Base-by-base conservation (phyloP, 2,329 filamentous ascomycete genomes). In the Phialophora chinensis region DNA sequence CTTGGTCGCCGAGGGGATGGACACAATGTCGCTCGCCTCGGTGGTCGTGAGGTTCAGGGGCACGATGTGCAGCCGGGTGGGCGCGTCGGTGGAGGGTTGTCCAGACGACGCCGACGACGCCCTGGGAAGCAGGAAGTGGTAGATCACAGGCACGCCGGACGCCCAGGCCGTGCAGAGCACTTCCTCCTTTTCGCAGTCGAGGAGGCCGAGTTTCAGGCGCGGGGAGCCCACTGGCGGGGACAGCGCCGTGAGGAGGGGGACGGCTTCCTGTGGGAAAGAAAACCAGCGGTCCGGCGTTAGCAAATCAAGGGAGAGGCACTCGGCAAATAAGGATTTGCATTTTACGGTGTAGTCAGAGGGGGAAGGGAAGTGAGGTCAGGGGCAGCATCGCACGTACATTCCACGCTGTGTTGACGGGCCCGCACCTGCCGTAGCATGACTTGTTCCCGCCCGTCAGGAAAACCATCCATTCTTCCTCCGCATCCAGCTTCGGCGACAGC, bases 371-470 rank as follows among this genome's bases (percentile, higher is more conserved):
- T n/a, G n/a, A n/a, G n/a, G n/a, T n/a, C n/a, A n/a, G n/a, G n/a
- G n/a, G 38, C 38, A 44, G 38, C 5, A 11, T 17, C 8, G 14
- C 14, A 44, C 79, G 74, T 75, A 82, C 81, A 69, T 82, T 81
- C 76, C 80, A 84, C 6, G 84, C 84, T 72, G 81, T 81, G 61
- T 87, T 84, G 12, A 84, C 81, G 53, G 78, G 79, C 33, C 74
- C 81, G 76, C 87, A 90, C 68, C 83, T 77, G 69, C 87, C 87
- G 72, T 83, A 87, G 79, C 87, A 90, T 44, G 86, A 88, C 76
- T 84, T 85, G 79, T 90, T 89, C 53, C 86, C 87, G 66, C 87
- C 87, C 4, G 86, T 88, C 53, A 88, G 76, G 74, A 82, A 88
- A 60, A 90, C 76, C 70, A 88, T 78, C 86, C 86, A 89, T 53